Evolutionary conservation across 2,329 filamentous ascomycete genomes (phyloP).

Genomic region (Parasarocladium wereldwijsianum): DNA sequence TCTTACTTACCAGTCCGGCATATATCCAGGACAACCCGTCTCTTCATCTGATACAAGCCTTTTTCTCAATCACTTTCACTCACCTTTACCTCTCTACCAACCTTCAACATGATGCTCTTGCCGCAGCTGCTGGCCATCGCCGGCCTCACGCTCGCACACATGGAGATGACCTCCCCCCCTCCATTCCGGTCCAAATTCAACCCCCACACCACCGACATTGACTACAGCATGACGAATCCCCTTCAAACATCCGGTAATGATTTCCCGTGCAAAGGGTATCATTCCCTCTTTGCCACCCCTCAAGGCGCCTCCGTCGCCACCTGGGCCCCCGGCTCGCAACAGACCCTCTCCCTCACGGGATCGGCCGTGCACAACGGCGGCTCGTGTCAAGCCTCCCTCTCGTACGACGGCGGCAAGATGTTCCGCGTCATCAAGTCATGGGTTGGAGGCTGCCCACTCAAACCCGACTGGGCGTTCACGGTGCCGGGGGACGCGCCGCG

Average conservation of each 20-base stretch:
- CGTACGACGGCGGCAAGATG: conserved; percentile 41
- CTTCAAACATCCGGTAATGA: conserved; percentile 37
- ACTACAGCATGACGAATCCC: conserved; percentile 41
- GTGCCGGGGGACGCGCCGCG: conserved; percentile 35
- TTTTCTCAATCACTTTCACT: too few relatives aligned
- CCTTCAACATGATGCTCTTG: too few relatives aligned
- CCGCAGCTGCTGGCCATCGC: too few relatives aligned
- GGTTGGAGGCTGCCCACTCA: conserved; percentile 20
- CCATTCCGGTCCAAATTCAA: conserved; percentile 15
- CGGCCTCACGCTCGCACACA: conserved; percentile 10
- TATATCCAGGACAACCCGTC: too few relatives aligned
- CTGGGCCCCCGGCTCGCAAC: conserved; percentile 35
- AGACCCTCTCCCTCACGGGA: conserved; percentile 39
- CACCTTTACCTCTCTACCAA: conserved; percentile 7
- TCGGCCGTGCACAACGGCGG: conserved; percentile 40
- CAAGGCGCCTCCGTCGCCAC: conserved; percentile 28
- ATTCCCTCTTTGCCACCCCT: conserved; percentile 10
- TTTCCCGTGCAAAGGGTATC: conserved; percentile 45
- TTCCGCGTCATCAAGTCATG: conserved; percentile 36
- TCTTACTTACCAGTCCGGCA: too few relatives aligned
- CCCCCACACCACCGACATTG: conserved; percentile 20
- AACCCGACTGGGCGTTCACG: conserved; percentile 27
- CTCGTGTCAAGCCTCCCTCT: conserved; percentile 48
- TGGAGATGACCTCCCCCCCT: conserved; percentile 15
- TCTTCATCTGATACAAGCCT: too few relatives aligned